These are phyloP conservation scores for Claviceps africana DNA, from an alignment of 2,329 filamentous ascomycete species.

Conservation along the genomic window DNA sequence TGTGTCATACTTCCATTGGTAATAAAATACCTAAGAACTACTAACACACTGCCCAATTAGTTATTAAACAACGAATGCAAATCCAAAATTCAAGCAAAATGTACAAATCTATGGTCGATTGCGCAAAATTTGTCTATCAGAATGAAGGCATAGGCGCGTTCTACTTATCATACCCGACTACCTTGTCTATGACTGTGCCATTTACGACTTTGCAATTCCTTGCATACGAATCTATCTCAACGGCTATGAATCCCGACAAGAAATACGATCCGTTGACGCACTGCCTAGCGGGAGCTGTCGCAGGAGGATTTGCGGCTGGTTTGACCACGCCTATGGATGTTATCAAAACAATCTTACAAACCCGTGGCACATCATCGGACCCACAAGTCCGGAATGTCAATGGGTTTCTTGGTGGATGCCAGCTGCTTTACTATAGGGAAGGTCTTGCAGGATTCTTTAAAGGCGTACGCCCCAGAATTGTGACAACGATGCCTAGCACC, in stretches of 20 bases:
- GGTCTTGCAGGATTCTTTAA: slow-evolving; percentile 84
- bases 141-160: slow-evolving; percentile 83
- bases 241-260: slow-evolving; percentile 74
- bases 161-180: slow-evolving; percentile 97
- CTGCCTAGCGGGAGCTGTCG: slow-evolving; percentile 80
- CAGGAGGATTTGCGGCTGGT: slow-evolving; percentile 84
- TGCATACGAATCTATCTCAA: slow-evolving; percentile 93
- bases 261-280: slow-evolving; percentile 88
- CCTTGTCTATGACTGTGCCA: slow-evolving; percentile 93
- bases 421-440: slow-evolving; percentile 69
- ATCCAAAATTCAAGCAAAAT: slow-evolving; percentile 79
- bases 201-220: slow-evolving; percentile 97
- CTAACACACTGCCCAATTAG: slow-evolving; percentile 29
- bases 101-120: slow-evolving; percentile 77
- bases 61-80: slow-evolving; percentile 99
- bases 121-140: slow-evolving; percentile 74
- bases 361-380: slow-evolving; percentile 70
- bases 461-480: slow-evolving; percentile 75
- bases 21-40: neutral
- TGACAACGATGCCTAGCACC: slow-evolving; percentile 96
- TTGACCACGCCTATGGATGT: slow-evolving; percentile 95
- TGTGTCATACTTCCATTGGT: neutral
- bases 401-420: slow-evolving; percentile 64
- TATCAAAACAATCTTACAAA: slow-evolving; percentile 95
- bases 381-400: slow-evolving; percentile 73